These are phyloP conservation scores for Diaporthe destruens DNA, from an alignment of 2,329 filamentous ascomycete genomes.

Conservation along the genomic window DNA sequence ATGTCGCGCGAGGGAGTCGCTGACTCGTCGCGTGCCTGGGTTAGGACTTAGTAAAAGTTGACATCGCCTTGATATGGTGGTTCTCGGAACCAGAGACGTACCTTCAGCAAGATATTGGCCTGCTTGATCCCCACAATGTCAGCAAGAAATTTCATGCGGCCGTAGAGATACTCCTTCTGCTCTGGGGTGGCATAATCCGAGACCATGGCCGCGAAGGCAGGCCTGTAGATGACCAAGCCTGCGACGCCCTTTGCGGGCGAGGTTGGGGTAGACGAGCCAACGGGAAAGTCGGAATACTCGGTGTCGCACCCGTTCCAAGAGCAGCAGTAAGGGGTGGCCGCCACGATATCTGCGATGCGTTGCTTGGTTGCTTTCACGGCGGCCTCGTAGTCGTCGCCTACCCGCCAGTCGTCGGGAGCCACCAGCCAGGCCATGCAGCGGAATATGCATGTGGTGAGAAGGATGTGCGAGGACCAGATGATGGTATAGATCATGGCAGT, in stretches of 20 bases:
- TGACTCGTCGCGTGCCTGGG: slow-evolving; percentile 19
- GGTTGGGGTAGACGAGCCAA: slow-evolving; percentile 37
- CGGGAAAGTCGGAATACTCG: slow-evolving; percentile 41
- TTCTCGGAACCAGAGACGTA: slow-evolving; percentile 10
- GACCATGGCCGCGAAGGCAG: slow-evolving; percentile 42
- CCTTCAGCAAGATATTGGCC: slow-evolving; percentile 43
- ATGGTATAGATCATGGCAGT: slow-evolving; percentile 43
- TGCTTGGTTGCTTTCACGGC: slow-evolving; percentile 41
- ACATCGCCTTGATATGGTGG: background rate
- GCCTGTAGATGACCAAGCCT: slow-evolving; percentile 43
- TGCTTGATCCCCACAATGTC: slow-evolving; percentile 44
- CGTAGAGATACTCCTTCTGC: slow-evolving; percentile 43
- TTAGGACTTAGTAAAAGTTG: background rate
- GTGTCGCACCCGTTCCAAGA: slow-evolving; percentile 43
- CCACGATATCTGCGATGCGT: slow-evolving; percentile 43
- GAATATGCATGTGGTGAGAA: slow-evolving; percentile 45
- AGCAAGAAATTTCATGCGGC: slow-evolving; percentile 42
- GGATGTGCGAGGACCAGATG: slow-evolving; percentile 44
- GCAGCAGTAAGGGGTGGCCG: slow-evolving; percentile 43
- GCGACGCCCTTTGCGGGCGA: slow-evolving; percentile 44
- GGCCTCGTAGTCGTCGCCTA: slow-evolving; percentile 43
- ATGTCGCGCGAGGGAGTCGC: slow-evolving; percentile 33
- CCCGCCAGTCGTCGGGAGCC: slow-evolving; percentile 42
- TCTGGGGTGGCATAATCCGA: slow-evolving; percentile 44
- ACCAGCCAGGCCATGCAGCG: slow-evolving; percentile 45